A percentile compares a stretch with the other conserved stretches of the same genome.
Evolutionary conservation across 2,329 filamentous ascomycete species (phyloP).

Genomic region (Colletotrichum ledebouriae): DNA sequence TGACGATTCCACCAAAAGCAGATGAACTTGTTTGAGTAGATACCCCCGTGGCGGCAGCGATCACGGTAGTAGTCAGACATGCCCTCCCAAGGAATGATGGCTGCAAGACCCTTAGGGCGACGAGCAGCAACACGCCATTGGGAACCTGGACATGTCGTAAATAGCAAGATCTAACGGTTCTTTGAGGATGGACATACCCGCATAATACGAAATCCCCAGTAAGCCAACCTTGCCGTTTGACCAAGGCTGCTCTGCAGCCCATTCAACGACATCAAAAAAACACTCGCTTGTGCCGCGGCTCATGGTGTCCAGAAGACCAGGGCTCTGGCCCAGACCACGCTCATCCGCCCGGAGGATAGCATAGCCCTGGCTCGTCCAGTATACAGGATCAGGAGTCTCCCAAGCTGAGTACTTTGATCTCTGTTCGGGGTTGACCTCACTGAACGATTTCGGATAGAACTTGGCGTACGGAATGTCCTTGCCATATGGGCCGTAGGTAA

Average conservation of each 20-base stretch:
- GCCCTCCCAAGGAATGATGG: conserved; percentile 66
- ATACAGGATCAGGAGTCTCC: conserved; percentile 71
- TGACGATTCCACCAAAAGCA: conserved; percentile 77
- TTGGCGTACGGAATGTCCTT: conserved; percentile 77
- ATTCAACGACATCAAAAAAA: conserved; percentile 65
- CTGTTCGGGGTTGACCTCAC: conserved; percentile 67
- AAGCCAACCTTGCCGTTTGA: conserved; percentile 63
- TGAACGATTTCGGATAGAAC: conserved; percentile 58
- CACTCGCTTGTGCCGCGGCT: conserved; percentile 61
- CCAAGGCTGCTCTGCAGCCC: conserved; percentile 62
- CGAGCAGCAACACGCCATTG: conserved; percentile 65
- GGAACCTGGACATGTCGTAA: conserved; percentile 45
- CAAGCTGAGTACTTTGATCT: conserved; percentile 67
- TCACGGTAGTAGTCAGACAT: conserved; percentile 70
- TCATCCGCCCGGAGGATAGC: conserved; percentile 68
- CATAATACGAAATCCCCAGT: conserved; percentile 63
- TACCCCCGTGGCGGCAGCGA: conserved; percentile 72
- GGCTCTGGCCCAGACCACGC: conserved; percentile 61
- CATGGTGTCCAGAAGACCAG: conserved; percentile 63
- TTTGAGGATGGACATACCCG: conserved; percentile 41
- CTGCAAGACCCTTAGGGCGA: conserved; percentile 59
- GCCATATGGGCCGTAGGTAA: conserved; percentile 81
- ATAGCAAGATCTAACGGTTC: too few species aligned
- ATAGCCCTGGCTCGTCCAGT: conserved; percentile 68
- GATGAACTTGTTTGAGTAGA: conserved; percentile 71